Evolutionary conservation across 495 filamentous ascomycete species (phyloP).

Genomic region (Xylaria bambusicola): DNA sequence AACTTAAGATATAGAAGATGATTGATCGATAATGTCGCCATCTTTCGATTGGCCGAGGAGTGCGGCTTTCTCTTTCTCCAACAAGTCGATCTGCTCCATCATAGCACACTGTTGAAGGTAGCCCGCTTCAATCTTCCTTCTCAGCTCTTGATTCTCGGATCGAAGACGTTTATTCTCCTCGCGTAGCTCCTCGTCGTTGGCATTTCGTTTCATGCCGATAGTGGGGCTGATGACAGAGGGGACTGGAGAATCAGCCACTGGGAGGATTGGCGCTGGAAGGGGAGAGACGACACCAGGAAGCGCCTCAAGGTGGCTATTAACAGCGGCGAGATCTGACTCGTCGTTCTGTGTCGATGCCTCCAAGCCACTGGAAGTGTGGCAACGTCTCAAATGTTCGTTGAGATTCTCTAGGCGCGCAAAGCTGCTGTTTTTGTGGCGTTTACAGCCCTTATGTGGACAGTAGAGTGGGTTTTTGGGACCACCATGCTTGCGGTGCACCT

Average conservation of each 20-base stretch:
- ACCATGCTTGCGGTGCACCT: constrained; percentile 85
- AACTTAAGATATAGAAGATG: neutral
- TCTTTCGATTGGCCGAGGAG: neutral
- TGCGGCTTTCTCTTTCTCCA: constrained; percentile 13
- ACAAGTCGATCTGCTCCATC: constrained; percentile 16
- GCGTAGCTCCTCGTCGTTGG: constrained; percentile 50
- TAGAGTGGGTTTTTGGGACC: constrained; percentile 76
- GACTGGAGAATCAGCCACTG: neutral
- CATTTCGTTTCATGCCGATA: constrained; percentile 15
- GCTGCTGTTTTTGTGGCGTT: constrained; percentile 72
- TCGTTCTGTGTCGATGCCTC: constrained; percentile 1
- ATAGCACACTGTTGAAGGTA: constrained; percentile 19
- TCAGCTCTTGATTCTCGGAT: constrained; percentile 23
- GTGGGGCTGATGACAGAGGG: constrained; percentile 1
- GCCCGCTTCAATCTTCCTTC: constrained; percentile 16
- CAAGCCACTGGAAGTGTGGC: constrained; percentile 54
- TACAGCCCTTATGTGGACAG: constrained; percentile 80
- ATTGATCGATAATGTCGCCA: neutral
- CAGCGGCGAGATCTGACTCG: neutral
- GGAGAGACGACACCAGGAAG: neutral
- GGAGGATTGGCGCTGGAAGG: neutral
- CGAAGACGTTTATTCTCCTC: constrained; percentile 60
- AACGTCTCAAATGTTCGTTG: constrained; percentile 81
- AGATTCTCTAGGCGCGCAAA: constrained; percentile 88
- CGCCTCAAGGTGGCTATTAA: neutral